phyloP scores from a whole-genome alignment of 208 protist species.

The Crithidia mellificae region DNA sequence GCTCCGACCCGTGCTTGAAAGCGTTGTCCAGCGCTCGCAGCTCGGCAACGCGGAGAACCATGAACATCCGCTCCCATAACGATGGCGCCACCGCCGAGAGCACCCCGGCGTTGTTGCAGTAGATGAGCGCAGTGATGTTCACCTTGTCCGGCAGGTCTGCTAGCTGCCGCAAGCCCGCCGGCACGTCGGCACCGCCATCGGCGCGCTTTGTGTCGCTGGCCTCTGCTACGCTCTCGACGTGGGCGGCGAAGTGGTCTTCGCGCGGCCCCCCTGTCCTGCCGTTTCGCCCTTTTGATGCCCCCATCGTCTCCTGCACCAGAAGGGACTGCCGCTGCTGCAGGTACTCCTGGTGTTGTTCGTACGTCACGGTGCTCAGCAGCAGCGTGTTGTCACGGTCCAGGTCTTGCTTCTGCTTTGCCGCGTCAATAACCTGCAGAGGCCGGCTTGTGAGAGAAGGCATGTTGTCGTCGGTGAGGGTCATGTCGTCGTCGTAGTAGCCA shows the following conservation, averaged over 20 bases:
- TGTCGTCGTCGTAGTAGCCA: slow-evolving; percentile 21
- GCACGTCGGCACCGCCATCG: background rate
- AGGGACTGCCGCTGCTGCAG: slow-evolving; percentile 40
- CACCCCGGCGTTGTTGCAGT: slow-evolving; percentile 33
- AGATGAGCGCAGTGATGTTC: slow-evolving; percentile 66
- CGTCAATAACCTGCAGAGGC: slow-evolving; percentile 5
- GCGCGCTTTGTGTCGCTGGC: background rate
- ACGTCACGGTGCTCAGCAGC: slow-evolving; percentile 40
- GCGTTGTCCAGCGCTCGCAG: slow-evolving; percentile 45
- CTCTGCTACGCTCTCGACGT: background rate
- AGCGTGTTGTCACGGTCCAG: slow-evolving; percentile 39
- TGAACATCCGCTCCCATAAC: slow-evolving; percentile 67
- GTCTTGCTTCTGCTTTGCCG: slow-evolving; percentile 24
- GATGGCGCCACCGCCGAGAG: slow-evolving; percentile 33
- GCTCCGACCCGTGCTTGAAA: slow-evolving; percentile 50
- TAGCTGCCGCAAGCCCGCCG: background rate
- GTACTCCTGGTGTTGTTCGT: slow-evolving; percentile 40
- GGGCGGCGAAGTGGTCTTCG: slow-evolving; percentile 1
- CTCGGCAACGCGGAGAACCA: slow-evolving; percentile 39
- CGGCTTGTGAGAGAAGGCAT: slow-evolving; percentile 17
- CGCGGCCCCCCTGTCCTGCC: background rate
- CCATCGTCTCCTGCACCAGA: slow-evolving; percentile 23
- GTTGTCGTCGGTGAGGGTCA: slow-evolving; percentile 26
- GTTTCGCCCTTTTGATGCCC: background rate
- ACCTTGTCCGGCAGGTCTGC: slow-evolving; percentile 37